These are phyloP conservation scores for Silene uniflora DNA, from an alignment of 148 eudicot genomes.

Conservation along the genomic window DNA sequence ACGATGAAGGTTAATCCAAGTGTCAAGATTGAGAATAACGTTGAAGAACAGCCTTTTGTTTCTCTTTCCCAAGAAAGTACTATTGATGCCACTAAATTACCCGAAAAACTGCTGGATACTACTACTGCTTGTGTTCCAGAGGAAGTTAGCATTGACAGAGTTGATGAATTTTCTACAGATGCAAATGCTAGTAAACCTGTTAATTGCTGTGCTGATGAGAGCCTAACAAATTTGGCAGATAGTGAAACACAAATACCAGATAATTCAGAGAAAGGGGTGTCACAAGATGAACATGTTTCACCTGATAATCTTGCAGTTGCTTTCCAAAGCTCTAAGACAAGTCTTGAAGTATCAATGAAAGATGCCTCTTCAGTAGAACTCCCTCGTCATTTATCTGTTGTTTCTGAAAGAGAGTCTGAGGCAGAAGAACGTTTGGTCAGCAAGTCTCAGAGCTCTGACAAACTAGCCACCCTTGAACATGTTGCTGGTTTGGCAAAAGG, in stretches of 20 bases:
- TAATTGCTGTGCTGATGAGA: conserved; percentile 15
- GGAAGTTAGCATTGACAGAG: conserved; percentile 14
- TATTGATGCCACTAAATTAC: neutral
- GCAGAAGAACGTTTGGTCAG: conserved; percentile 10
- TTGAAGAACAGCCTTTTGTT: conserved; percentile 20
- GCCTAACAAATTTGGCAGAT: conserved; percentile 4
- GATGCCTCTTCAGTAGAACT: conserved; percentile 13
- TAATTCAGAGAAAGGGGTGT: conserved; percentile 9
- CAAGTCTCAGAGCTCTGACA: conserved; percentile 21
- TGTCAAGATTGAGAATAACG: conserved; percentile 21
- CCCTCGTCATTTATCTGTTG: conserved; percentile 11
- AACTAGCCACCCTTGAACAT: neutral
- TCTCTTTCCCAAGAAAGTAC: conserved; percentile 18
- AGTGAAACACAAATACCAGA: conserved; percentile 6
- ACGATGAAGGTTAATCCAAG: conserved; percentile 16
- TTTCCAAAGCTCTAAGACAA: conserved; percentile 5
- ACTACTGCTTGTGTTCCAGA: conserved; percentile 1
- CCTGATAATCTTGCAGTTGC: conserved; percentile 20
- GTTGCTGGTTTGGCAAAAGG: conserved; percentile 34
- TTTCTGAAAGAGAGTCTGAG: conserved; percentile 14
- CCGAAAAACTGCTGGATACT: conserved; percentile 22
- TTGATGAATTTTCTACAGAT: conserved; percentile 15
- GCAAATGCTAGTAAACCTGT: conserved; percentile 6
- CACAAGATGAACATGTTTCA: conserved; percentile 12
- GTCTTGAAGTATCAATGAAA: conserved; percentile 17